These are phyloP conservation scores for Meyerozyma sp. DNA, from an alignment of 1,139 yeast species.

Conservation along the genomic window DNA sequence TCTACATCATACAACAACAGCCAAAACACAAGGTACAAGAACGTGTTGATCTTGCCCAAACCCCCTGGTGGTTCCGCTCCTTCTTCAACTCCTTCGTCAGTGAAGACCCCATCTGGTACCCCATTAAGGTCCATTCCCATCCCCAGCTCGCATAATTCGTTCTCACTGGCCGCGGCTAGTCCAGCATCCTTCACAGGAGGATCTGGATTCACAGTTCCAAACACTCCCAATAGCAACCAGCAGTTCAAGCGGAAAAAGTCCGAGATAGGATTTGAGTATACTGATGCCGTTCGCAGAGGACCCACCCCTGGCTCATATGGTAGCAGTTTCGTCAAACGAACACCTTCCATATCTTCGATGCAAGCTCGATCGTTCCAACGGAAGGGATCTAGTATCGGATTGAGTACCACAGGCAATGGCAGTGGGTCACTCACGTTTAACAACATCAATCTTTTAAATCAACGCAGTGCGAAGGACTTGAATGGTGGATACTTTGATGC, in stretches of 20 bases:
- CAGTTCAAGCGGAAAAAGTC: slow-evolving; percentile 42
- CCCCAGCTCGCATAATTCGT: slow-evolving; percentile 9
- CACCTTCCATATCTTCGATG: slow-evolving; percentile 1
- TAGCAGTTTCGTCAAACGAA: neutral
- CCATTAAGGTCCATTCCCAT: slow-evolving; percentile 23
- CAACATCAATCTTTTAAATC: slow-evolving; percentile 25
- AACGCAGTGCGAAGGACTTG: slow-evolving; percentile 12
- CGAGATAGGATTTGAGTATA: slow-evolving; percentile 21
- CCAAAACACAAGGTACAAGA: slow-evolving; percentile 24
- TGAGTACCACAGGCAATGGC: slow-evolving; percentile 1
- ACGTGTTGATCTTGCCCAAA: slow-evolving; percentile 41
- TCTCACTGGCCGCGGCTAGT: neutral
- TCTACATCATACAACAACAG: slow-evolving; percentile 4
- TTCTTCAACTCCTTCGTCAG: neutral
- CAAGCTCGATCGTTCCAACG: slow-evolving; percentile 7
- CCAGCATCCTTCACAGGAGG: neutral
- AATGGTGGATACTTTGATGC: slow-evolving; percentile 25
- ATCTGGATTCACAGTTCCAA: neutral
- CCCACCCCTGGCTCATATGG: slow-evolving; percentile 5
- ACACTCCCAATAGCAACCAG: slow-evolving; percentile 14
- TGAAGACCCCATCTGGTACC: slow-evolving; percentile 7
- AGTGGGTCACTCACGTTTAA: slow-evolving; percentile 21
- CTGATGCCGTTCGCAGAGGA: slow-evolving; percentile 5
- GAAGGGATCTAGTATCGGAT: slow-evolving; percentile 11
- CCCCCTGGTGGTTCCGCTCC: slow-evolving; percentile 16